These are phyloP conservation scores for Hanseniaspora osmophila DNA, from an alignment of 805 yeast genomes.

Conservation along the genomic window DNA sequence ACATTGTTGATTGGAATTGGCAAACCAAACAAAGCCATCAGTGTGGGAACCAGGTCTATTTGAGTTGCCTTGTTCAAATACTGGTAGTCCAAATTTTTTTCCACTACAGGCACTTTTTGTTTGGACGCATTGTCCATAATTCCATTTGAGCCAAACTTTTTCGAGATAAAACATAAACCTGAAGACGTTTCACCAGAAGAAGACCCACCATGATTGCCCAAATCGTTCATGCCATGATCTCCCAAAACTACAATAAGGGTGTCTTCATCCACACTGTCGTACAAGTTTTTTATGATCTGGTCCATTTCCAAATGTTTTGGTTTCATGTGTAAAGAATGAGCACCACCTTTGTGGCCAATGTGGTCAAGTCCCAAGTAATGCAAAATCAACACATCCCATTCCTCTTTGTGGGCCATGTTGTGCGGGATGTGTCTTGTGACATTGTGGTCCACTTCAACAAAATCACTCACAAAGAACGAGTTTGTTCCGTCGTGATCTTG, in stretches of 20 bases:
- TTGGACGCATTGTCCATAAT: constrained; percentile 9
- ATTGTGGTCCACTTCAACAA: constrained; percentile 82
- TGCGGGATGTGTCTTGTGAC: constrained; percentile 69
- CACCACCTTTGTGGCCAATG: constrained; percentile 96
- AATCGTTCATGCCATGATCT: constrained; percentile 93
- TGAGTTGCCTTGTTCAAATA: constrained; percentile 57
- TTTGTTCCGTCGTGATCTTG: constrained; percentile 68
- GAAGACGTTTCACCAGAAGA: constrained; percentile 86
- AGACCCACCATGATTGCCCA: constrained; percentile 95
- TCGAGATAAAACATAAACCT: constrained; percentile 57
- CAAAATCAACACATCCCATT: constrained; percentile 78
- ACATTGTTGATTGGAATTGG: constrained; percentile 86
- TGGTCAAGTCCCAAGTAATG: constrained; percentile 94
- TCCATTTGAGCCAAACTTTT: constrained; percentile 30
- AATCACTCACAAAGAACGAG: constrained; percentile 89
- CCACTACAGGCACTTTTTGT: constrained; percentile 14
- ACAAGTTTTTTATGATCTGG: constrained; percentile 38
- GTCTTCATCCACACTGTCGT: constrained; percentile 28
- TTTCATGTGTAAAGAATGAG: constrained; percentile 66
- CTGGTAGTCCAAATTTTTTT: constrained; percentile 29
- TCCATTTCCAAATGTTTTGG: constrained; percentile 83
- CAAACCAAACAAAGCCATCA: constrained; percentile 63
- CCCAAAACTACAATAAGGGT: constrained; percentile 71
- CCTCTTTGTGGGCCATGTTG: constrained; percentile 10
- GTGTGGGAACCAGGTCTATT: constrained; percentile 86